phyloP scores from a whole-genome alignment of 768 basidiomycete species.

The Sistotremastrum niveocremeum region DNA sequence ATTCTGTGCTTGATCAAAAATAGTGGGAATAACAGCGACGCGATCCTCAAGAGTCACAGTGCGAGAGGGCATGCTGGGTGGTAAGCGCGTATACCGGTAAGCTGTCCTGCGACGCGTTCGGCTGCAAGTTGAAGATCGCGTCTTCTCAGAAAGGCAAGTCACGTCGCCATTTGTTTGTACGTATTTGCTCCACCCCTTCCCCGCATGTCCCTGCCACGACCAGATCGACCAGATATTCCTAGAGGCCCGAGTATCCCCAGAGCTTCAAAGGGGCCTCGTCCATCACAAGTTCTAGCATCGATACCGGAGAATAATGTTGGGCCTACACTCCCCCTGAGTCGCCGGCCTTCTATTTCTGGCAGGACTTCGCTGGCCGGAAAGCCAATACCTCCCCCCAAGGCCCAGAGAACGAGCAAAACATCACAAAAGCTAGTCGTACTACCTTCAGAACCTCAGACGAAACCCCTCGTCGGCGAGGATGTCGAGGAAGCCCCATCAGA shows the following conservation, averaged over 20 bases:
- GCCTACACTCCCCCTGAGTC: background rate
- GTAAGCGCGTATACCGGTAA: no score
- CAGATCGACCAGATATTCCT: no score
- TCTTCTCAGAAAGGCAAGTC: no score
- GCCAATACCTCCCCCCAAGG: slow-evolving; percentile 26
- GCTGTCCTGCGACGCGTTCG: no score
- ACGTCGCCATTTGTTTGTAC: no score
- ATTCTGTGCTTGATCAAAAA: slow-evolving; percentile 70
- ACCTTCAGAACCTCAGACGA: slow-evolving; percentile 82
- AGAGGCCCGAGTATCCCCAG: no score
- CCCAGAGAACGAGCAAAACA: slow-evolving; percentile 78
- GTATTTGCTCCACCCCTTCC: no score
- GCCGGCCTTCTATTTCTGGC: slow-evolving; percentile 21
- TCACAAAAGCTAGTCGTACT: slow-evolving; percentile 84
- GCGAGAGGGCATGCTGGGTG: slow-evolving; percentile 3
- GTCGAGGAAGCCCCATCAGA: slow-evolving; percentile 43
- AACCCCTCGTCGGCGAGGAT: slow-evolving; percentile 36
- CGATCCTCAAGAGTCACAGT: slow-evolving; percentile 5
- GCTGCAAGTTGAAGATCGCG: no score
- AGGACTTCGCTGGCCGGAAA: slow-evolving; percentile 9
- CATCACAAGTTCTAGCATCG: no score
- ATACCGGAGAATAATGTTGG: no score
- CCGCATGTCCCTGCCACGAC: no score
- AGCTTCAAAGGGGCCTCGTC: no score
- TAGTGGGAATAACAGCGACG: slow-evolving; percentile 33